A percentile compares a stretch with the other conserved stretches of the same genome.
Evolutionary conservation across 2,329 filamentous ascomycete genomes (phyloP).

Genomic region (Trichoderma lentiforme): DNA sequence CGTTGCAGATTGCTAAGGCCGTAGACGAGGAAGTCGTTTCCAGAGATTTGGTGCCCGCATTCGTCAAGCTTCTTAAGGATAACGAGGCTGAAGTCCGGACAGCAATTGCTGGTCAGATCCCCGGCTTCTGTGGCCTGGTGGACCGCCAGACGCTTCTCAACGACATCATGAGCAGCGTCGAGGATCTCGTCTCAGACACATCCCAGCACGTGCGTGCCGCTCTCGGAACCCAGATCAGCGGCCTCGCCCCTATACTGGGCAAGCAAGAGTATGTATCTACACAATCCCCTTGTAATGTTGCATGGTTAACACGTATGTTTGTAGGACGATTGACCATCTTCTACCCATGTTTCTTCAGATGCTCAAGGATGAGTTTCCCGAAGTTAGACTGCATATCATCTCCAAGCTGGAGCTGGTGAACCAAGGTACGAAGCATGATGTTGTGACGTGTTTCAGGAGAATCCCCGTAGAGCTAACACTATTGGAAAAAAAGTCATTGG

Average conservation of each 20-base stretch:
- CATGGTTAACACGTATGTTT: background rate
- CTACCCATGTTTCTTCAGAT: conserved; percentile 99
- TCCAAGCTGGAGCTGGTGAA: conserved; percentile 99
- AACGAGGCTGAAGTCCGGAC: conserved; percentile 97
- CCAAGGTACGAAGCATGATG: conserved; percentile 61
- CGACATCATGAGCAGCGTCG: conserved; percentile 94
- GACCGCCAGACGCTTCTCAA: conserved; percentile 84
- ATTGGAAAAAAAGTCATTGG: conserved; percentile 72
- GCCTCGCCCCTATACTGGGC: conserved; percentile 91
- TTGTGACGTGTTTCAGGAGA: background rate
- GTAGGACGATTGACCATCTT: conserved; percentile 88
- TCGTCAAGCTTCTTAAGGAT: conserved; percentile 96
- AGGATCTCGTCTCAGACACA: conserved; percentile 91
- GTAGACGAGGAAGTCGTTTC: conserved; percentile 96
- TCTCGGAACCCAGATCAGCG: conserved; percentile 94
- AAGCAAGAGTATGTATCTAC: conserved; percentile 78
- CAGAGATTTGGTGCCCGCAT: conserved; percentile 90
- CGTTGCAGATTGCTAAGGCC: conserved; percentile 85
- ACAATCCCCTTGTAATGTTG: no score
- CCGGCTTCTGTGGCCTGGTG: conserved; percentile 89
- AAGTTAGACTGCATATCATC: conserved; percentile 97
- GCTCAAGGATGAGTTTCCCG: conserved; percentile 98
- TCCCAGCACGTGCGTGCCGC: conserved; percentile 97
- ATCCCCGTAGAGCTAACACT: conserved; percentile 15
- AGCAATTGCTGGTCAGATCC: conserved; percentile 95